Conservation (phyloP, 1,139 yeast species). For the Pneumocystis wakefieldiae region DNA sequence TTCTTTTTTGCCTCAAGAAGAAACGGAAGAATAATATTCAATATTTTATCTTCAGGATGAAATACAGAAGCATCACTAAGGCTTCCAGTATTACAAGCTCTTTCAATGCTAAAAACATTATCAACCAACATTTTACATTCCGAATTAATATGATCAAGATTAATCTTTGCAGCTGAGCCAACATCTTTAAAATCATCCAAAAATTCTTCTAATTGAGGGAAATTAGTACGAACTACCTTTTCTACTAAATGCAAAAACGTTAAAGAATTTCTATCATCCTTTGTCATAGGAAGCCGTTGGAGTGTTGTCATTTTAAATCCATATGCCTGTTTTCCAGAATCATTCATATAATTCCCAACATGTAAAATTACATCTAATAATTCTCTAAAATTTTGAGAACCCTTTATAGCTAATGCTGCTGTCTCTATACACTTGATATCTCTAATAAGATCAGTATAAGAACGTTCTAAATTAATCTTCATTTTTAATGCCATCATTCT, state of each 20-base stretch:
- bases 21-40: slow-evolving; percentile 39
- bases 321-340: slow-evolving; percentile 55
- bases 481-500: slow-evolving; percentile 66
- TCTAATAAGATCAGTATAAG: slow-evolving; percentile 49
- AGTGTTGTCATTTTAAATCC: slow-evolving; percentile 78
- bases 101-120: slow-evolving; percentile 9
- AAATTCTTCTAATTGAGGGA: slow-evolving; percentile 64
- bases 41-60: slow-evolving; percentile 65
- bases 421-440: slow-evolving; percentile 53
- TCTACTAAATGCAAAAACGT: slow-evolving; percentile 82
- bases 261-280: slow-evolving; percentile 64
- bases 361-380: slow-evolving; percentile 64
- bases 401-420: slow-evolving; percentile 46
- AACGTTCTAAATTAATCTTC: slow-evolving; percentile 53
- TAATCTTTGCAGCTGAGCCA: slow-evolving; percentile 40
- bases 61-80: slow-evolving; percentile 50
- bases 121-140: background rate
- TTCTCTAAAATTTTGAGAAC: slow-evolving; percentile 49
- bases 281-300: slow-evolving; percentile 70
- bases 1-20: slow-evolving; percentile 47
- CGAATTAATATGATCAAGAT: slow-evolving; percentile 1
- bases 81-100: slow-evolving; percentile 53
- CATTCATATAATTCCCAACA: slow-evolving; percentile 91
- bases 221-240: slow-evolving; percentile 55
- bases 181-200: slow-evolving; percentile 61